These are phyloP conservation scores for Lachancea quebecensis DNA, from an alignment of 805 yeast species.

Conservation along the genomic window DNA sequence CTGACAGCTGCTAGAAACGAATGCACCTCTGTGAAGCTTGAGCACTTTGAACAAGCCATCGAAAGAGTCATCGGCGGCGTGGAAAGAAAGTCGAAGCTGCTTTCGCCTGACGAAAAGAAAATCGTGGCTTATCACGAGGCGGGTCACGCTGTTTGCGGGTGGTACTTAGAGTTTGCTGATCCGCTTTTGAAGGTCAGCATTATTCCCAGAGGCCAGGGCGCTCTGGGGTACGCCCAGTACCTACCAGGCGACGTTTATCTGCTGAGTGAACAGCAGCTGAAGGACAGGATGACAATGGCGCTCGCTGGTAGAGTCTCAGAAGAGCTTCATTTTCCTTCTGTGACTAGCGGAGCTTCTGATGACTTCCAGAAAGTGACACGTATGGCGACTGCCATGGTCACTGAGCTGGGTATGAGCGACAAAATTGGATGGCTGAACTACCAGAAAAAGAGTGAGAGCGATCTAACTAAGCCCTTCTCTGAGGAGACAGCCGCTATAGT, in stretches of 20 bases:
- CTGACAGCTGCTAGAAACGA: slow-evolving; percentile 81
- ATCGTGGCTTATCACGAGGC: slow-evolving; percentile 94
- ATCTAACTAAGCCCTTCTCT: slow-evolving; percentile 78
- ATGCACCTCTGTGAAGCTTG: slow-evolving; percentile 51
- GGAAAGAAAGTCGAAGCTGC: slow-evolving; percentile 73
- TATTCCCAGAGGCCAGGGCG: slow-evolving; percentile 92
- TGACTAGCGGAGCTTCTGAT: slow-evolving; percentile 88
- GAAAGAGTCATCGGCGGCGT: slow-evolving; percentile 94
- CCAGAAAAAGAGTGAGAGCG: slow-evolving; percentile 61
- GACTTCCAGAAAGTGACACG: slow-evolving; percentile 88
- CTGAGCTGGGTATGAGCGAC: slow-evolving; percentile 81
- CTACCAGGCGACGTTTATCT: slow-evolving; percentile 84
- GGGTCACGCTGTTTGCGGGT: slow-evolving; percentile 94
- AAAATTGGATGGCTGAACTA: slow-evolving; percentile 63
- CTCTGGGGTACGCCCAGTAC: slow-evolving; percentile 93
- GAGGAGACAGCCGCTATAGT: slow-evolving; percentile 77
- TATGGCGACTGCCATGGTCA: slow-evolving; percentile 86
- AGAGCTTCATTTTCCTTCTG: slow-evolving; percentile 78
- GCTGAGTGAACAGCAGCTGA: slow-evolving; percentile 65
- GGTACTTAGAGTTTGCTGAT: slow-evolving; percentile 83
- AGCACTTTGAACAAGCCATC: slow-evolving; percentile 85
- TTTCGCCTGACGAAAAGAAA: slow-evolving; percentile 73
- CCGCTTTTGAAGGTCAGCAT: slow-evolving; percentile 90
- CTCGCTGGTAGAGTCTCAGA: slow-evolving; percentile 90
- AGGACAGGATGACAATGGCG: slow-evolving; percentile 88